Conservation (phyloP, 1,284 basidiomycete species). For the Omphalotus olearius region DNA sequence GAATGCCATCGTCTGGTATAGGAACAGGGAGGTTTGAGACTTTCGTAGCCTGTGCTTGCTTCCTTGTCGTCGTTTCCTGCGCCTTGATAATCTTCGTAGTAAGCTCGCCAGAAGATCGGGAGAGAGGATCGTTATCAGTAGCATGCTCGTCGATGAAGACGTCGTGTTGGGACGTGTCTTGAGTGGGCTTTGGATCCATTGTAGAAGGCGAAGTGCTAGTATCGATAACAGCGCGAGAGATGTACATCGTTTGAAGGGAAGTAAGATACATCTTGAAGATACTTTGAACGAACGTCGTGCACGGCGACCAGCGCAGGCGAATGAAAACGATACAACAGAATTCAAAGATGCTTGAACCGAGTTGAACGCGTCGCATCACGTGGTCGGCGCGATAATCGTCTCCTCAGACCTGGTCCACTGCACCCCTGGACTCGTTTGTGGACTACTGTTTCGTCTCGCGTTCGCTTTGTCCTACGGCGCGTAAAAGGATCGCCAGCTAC, state of each 20-base stretch:
- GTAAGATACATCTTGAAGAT: background rate
- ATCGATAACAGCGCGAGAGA: no score
- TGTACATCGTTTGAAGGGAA: background rate
- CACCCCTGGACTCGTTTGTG: background rate
- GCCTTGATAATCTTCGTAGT: no score
- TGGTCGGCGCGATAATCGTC: background rate
- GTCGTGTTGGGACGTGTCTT: no score
- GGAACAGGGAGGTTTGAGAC: conserved; percentile 12
- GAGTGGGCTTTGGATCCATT: no score
- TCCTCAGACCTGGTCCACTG: no score
- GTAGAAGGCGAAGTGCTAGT: no score
- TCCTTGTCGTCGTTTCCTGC: background rate
- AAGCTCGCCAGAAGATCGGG: no score
- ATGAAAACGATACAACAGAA: background rate
- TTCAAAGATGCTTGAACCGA: no score
- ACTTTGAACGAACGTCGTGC: background rate
- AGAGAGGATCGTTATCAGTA: no score
- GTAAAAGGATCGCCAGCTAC: background rate
- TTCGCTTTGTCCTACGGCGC: background rate
- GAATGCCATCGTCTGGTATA: conserved; percentile 15
- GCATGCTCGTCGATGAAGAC: no score
- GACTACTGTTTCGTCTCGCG: background rate
- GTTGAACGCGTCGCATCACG: background rate
- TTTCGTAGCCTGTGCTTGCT: background rate
- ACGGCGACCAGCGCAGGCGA: conserved; percentile 8